phyloP scores from a whole-genome alignment of 2,329 filamentous ascomycete genomes.

The Podosphaera fusca region DNA sequence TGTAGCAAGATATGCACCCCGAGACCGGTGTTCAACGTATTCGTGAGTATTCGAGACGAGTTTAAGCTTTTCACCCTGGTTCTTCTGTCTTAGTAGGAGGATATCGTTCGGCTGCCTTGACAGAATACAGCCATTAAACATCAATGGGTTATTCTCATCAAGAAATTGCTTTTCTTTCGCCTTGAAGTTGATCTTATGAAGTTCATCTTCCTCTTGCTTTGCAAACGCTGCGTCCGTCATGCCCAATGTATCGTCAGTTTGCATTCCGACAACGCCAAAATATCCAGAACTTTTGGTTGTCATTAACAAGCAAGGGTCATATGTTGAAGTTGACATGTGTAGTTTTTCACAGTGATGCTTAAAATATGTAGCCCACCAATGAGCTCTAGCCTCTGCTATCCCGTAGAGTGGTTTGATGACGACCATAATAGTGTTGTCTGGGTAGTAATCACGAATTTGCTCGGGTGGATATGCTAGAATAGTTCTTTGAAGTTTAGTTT shows the following conservation, averaged over 20 bases:
- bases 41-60: not conserved
- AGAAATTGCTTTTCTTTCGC: not conserved
- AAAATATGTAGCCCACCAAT: not conserved
- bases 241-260: conserved; percentile 3
- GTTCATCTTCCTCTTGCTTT: not conserved
- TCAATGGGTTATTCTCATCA: not conserved
- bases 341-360: conserved; percentile 1
- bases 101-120: not conserved
- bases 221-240: not conserved
- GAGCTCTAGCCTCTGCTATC: no score
- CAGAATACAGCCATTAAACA: not conserved
- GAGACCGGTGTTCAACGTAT: not conserved
- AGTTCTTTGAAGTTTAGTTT: no score
- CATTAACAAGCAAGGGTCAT: conserved; percentile 1
- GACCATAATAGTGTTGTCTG: no score
- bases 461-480: no score
- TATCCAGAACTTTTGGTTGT: not conserved
- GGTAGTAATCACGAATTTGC: no score
- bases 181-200: not conserved
- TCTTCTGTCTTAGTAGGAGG: not conserved
- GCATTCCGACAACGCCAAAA: conserved; percentile 2
- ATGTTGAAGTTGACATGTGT: not conserved
- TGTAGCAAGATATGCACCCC: conserved; percentile 1
- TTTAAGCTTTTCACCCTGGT: not conserved
- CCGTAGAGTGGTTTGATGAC: no score